These are phyloP conservation scores for Microdochium paspali DNA, from an alignment of 2,329 filamentous ascomycete genomes.

Conservation along the genomic window DNA sequence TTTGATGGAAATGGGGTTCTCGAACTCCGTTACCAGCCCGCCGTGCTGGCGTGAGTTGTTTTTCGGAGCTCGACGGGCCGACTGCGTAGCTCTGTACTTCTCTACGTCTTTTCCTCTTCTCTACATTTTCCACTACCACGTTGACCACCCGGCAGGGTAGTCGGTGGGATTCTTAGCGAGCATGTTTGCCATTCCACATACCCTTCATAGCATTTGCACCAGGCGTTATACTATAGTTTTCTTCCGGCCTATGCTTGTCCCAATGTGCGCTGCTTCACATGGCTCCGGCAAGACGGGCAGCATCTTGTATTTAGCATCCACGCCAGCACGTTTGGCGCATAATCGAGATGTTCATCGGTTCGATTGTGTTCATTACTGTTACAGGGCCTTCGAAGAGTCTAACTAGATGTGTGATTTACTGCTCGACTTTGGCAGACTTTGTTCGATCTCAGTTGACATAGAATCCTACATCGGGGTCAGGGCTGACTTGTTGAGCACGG, in stretches of 20 bases:
- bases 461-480: no score
- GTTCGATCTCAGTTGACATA: no score
- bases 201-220: neutral
- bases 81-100: no score
- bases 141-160: neutral
- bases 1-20: slow-evolving; percentile 85
- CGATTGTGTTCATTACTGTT: no score
- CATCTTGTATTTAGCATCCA: no score
- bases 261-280: neutral
- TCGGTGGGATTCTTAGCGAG: neutral
- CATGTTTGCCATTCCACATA: neutral
- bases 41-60: neutral
- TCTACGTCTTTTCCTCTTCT: neutral
- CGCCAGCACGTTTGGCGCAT: no score
- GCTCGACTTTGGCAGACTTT: no score
- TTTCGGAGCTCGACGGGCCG: no score
- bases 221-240: neutral
- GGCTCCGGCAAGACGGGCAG: no score
- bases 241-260: neutral
- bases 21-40: slow-evolving; percentile 45
- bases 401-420: no score
- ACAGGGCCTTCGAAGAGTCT: neutral
- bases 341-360: no score
- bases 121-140: neutral
- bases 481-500: no score